Conservation (phyloP, 352 stramenopile species). For the Phytopythium delawarense region DNA sequence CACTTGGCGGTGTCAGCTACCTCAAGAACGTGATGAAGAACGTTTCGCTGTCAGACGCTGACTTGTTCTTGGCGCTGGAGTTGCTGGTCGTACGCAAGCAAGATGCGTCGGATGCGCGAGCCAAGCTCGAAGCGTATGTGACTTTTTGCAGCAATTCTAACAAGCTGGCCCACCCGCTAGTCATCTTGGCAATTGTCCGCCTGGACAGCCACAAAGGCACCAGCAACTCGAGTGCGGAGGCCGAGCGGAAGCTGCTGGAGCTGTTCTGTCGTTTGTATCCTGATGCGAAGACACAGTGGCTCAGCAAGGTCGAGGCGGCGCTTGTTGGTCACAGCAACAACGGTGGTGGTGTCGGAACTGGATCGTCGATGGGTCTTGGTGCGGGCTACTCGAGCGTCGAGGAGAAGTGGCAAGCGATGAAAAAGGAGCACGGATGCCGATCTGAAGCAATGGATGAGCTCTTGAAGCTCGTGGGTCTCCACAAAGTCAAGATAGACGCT, state of each 20-base stretch:
- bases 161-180: slow-evolving; percentile 37
- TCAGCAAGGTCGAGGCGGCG: slow-evolving; percentile 26
- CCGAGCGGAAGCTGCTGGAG: slow-evolving; percentile 33
- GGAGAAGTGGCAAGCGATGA: slow-evolving; percentile 64
- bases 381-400: slow-evolving; percentile 12
- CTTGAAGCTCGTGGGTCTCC: slow-evolving; percentile 78
- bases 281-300: slow-evolving; percentile 36
- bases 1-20: slow-evolving; percentile 54
- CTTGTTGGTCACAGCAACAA: slow-evolving; percentile 3
- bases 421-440: slow-evolving; percentile 32
- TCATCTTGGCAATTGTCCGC: slow-evolving; percentile 50
- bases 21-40: slow-evolving; percentile 39
- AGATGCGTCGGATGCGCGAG: slow-evolving; percentile 17
- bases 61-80: slow-evolving; percentile 59
- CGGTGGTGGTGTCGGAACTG: neutral
- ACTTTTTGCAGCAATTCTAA: slow-evolving; percentile 8
- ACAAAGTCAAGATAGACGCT: slow-evolving; percentile 72
- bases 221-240: slow-evolving; percentile 8
- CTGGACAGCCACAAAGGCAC: slow-evolving; percentile 20
- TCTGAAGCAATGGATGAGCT: slow-evolving; percentile 82
- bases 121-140: slow-evolving; percentile 40
- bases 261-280: slow-evolving; percentile 55
- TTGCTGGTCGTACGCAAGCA: slow-evolving; percentile 43
- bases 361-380: neutral
- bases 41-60: slow-evolving; percentile 37